Evolutionary conservation across 1,284 basidiomycete genomes (phyloP), one percentile per base, ranked within the genome.

Genomic region (Cutaneotrichosporon sp.): DNA sequence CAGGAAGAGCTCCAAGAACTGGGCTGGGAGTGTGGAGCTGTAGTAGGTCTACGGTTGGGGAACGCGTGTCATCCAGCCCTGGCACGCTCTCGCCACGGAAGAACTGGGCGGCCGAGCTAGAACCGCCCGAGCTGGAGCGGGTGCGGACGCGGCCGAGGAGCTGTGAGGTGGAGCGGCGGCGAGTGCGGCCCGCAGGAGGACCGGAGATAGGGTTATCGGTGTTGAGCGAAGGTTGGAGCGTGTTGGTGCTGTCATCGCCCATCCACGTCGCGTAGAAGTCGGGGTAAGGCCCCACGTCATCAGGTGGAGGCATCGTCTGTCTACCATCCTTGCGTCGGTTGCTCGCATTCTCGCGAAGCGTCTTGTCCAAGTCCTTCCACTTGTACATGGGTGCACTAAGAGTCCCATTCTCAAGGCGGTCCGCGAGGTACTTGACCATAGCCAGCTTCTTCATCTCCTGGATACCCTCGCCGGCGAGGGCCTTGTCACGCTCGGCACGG

Each of bases 291-390:
- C 13, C 22, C 10, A 52, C 22, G 14, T 52, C 26, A 10, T 32
- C 13, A 13, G 50, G 21, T 30, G 49, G 13, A 22, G 26, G 22
- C 49, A 5, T 6, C 49, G 18, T 13, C 13, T 22, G 49, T 13
- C 49, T 11, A n/a, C 21, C 21, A 8, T 10, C 49, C 14, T 11
- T 51, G 21, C 49, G 49, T n/a, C 5, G 13, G 49, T 26, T 26
- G 26, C 49, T 13, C 5, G 8, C 22, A 10, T n/a, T 30, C 49
- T 32, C 50, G 50, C 50, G 50, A 13, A 52, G 11, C 8, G 22
- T 31, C 50, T 31, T 52, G 22, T 52, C 26, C 10, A 30, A 52
- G 30, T 52, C 50, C 16, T 52, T 52, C 50, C 50, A 52, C 26
- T 26, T 4, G 50, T 13, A 52, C 26, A 26, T 52, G 26, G 50